Conservation (phyloP, 208 protist genomes). For the Acanthamoeba quina region DNA sequence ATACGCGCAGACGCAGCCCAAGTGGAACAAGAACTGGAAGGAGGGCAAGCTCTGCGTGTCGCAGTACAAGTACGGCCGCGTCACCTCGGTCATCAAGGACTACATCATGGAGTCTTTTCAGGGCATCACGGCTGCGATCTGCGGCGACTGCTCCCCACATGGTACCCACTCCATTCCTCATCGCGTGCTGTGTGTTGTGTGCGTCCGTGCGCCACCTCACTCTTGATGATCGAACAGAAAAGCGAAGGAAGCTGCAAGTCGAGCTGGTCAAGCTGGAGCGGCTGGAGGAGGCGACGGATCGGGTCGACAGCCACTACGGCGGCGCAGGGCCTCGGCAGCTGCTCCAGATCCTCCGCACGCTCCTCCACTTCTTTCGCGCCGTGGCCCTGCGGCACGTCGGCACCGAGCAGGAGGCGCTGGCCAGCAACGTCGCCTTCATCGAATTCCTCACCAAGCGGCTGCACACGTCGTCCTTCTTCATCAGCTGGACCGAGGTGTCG, state of each 20-base stretch:
- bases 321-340: slow-evolving; percentile 1
- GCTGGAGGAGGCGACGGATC: background rate
- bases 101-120: background rate
- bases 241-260: background rate
- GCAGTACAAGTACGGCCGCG: slow-evolving; percentile 45
- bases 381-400: background rate
- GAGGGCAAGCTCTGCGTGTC: slow-evolving; percentile 16
- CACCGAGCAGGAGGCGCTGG: background rate
- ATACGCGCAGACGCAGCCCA: background rate
- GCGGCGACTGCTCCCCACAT: background rate
- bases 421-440: background rate
- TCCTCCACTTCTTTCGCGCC: slow-evolving; percentile 3
- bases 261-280: slow-evolving; percentile 2
- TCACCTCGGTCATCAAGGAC: slow-evolving; percentile 51
- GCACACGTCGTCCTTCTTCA: slow-evolving; percentile 21
- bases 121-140: background rate
- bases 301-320: background rate
- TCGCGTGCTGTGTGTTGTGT: background rate
- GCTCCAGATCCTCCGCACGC: slow-evolving; percentile 19
- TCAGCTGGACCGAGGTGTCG: slow-evolving; percentile 47
- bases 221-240: background rate
- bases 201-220: background rate
- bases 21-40: slow-evolving; percentile 64
- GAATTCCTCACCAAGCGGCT: slow-evolving; percentile 4
- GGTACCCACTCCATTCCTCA: background rate